Evolutionary conservation across 768 basidiomycete species (phyloP).

Genomic region (Boletus edulis): DNA sequence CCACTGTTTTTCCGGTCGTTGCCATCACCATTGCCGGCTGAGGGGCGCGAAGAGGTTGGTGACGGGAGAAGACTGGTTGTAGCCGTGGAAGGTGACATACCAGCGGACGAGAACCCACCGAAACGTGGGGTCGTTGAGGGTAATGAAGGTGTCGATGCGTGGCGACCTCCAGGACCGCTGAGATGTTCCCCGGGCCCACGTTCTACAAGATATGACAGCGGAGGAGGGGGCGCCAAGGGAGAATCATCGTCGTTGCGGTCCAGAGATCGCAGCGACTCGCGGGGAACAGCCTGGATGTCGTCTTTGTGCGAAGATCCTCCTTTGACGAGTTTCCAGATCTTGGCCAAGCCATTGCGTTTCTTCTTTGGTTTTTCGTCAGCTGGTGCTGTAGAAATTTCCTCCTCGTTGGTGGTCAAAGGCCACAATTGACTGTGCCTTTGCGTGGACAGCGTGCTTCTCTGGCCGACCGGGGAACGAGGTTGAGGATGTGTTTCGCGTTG

Average conservation of each 20-base stretch:
- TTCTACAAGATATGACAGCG: slow-evolving; percentile 80
- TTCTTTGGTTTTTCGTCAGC: slow-evolving; percentile 61
- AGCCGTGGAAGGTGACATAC: slow-evolving; percentile 73
- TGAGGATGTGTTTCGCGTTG: slow-evolving; percentile 56
- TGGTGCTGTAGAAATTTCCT: slow-evolving; percentile 8
- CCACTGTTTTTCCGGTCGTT: slow-evolving; percentile 42
- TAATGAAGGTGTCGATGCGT: slow-evolving; percentile 68
- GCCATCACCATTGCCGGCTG: slow-evolving; percentile 54
- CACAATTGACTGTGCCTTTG: slow-evolving; percentile 54
- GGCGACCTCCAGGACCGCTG: slow-evolving; percentile 42
- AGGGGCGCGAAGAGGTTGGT: slow-evolving; percentile 68
- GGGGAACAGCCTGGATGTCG: slow-evolving; percentile 22
- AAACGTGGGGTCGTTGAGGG: slow-evolving; percentile 55
- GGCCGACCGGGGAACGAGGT: slow-evolving; percentile 32
- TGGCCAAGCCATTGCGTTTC: slow-evolving; percentile 74
- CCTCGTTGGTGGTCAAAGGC: slow-evolving; percentile 41
- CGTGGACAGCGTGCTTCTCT: slow-evolving; percentile 33
- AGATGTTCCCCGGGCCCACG: slow-evolving; percentile 54
- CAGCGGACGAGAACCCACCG: slow-evolving; percentile 49
- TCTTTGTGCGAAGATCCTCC: slow-evolving; percentile 48
- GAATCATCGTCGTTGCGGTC: slow-evolving; percentile 57
- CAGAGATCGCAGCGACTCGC: slow-evolving; percentile 39
- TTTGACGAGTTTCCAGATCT: slow-evolving; percentile 79
- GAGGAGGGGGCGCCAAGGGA: slow-evolving; percentile 88
- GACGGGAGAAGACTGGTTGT: slow-evolving; percentile 75